These are phyloP conservation scores for Thelonectria blattea DNA, from an alignment of 2,329 filamentous ascomycete species.

Conservation along the genomic window DNA sequence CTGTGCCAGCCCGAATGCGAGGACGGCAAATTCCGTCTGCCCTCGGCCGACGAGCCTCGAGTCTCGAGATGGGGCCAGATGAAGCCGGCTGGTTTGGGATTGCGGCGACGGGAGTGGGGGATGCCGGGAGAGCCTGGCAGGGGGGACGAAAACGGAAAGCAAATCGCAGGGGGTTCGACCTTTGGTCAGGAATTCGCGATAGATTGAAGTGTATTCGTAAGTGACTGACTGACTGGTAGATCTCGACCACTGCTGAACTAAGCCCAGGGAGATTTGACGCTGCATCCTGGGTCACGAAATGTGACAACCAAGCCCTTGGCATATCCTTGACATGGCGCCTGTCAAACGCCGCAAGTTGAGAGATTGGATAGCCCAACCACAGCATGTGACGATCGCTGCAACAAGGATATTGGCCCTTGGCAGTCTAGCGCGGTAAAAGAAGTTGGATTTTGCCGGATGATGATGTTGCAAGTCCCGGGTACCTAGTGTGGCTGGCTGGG, in stretches of 20 bases:
- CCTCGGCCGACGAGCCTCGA: conserved; percentile 8
- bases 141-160: conserved; percentile 36
- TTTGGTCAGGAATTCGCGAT: conserved; percentile 21
- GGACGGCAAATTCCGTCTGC: conserved; percentile 20
- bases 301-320: neutral
- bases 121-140: conserved; percentile 25
- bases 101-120: conserved; percentile 35
- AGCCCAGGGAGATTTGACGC: conserved; percentile 2
- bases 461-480: conserved; percentile 7
- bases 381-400: conserved; percentile 14
- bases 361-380: neutral
- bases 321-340: neutral
- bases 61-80: conserved; percentile 26
- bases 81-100: conserved; percentile 31
- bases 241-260: conserved; percentile 9
- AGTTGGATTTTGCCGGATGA: conserved; percentile 9
- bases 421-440: conserved; percentile 12
- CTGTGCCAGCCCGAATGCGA: neutral
- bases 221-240: neutral
- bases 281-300: neutral
- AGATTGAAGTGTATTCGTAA: conserved; percentile 1
- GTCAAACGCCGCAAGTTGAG: conserved; percentile 9
- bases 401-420: conserved; percentile 4
- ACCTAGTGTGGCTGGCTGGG: conserved; percentile 22
- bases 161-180: conserved; percentile 32